Percentiles rank a stretch among this genome's conserved stretches.
phyloP scores from a whole-genome alignment of 2,329 filamentous ascomycete genomes.

The Talaromyces piceae region DNA sequence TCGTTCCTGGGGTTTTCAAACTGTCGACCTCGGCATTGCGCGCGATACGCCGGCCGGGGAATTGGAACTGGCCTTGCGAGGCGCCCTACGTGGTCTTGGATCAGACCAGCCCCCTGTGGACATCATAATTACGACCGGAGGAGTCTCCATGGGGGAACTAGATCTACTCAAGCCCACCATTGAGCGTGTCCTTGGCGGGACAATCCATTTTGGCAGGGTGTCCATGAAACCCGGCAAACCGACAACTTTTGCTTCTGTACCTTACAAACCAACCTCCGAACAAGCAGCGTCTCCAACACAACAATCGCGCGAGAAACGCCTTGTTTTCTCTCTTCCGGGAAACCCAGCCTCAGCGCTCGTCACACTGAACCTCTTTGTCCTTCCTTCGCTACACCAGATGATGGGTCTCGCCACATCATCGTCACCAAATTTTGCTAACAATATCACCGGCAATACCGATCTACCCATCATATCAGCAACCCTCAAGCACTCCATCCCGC shows the following conservation, averaged over 20 bases:
- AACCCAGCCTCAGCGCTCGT: conserved; percentile 92
- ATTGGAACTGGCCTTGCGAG: conserved; percentile 69
- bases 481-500: conserved; percentile 62
- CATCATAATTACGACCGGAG: conserved; percentile 83
- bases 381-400: conserved; percentile 74
- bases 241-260: conserved; percentile 89
- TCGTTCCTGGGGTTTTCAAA: conserved; percentile 65
- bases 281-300: conserved; percentile 21
- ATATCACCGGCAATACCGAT: conserved; percentile 52
- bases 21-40: conserved; percentile 79
- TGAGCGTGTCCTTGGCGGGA: conserved; percentile 79
- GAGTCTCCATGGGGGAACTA: conserved; percentile 95
- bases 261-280: conserved; percentile 47
- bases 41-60: conserved; percentile 49
- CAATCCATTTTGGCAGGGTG: conserved; percentile 92
- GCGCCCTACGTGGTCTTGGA: conserved; percentile 54
- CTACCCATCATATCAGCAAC: conserved; percentile 65
- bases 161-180: conserved; percentile 95
- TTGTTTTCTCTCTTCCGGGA: conserved; percentile 84
- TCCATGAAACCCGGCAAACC: conserved; percentile 98
- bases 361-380: conserved; percentile 87
- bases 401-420: conserved; percentile 49
- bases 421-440: not conserved
- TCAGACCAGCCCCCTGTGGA: conserved; percentile 49
- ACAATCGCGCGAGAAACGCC: conserved; percentile 54